Evolutionary conservation across 768 basidiomycete genomes (phyloP).

Genomic region (Lentinula sp.): DNA sequence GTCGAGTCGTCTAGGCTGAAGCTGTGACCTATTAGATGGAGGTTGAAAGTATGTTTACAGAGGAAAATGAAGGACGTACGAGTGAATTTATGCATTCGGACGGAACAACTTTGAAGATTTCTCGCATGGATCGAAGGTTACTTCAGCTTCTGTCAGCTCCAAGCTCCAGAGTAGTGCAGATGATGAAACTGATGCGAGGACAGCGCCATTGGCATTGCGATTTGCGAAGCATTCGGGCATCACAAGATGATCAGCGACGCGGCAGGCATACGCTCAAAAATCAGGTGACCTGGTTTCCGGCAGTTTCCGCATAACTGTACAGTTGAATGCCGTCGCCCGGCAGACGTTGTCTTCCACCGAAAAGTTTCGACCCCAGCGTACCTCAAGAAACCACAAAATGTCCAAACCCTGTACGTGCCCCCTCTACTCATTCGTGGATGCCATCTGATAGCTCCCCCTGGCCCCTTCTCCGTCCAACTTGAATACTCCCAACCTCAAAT

Average conservation of each 20-base stretch:
- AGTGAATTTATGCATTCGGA: not conserved
- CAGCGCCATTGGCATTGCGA: too few relatives aligned
- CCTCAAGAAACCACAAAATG: not conserved
- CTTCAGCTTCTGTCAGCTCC: not conserved
- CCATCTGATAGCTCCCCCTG: not conserved
- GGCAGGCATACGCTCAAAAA: not conserved
- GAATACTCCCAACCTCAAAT: not conserved
- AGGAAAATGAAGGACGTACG: not conserved
- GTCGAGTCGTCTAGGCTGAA: not conserved
- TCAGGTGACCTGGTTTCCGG: not conserved
- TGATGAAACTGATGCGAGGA: too few relatives aligned
- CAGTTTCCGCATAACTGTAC: not conserved
- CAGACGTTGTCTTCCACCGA: not conserved
- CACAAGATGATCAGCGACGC: not conserved
- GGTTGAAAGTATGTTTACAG: not conserved
- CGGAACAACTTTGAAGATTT: not conserved
- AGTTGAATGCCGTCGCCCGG: not conserved
- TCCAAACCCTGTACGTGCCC: conserved; percentile 5
- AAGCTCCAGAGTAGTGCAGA: not conserved
- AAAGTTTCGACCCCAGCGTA: not conserved
- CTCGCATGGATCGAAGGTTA: not conserved
- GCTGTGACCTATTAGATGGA: not conserved
- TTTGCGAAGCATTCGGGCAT: not conserved
- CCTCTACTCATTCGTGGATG: not conserved
- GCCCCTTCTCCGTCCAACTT: not conserved